Evolutionary conservation across 331 rosid genomes (phyloP), one percentile per base, ranked within the genome.

Genomic region (Quercus phellos): DNA sequence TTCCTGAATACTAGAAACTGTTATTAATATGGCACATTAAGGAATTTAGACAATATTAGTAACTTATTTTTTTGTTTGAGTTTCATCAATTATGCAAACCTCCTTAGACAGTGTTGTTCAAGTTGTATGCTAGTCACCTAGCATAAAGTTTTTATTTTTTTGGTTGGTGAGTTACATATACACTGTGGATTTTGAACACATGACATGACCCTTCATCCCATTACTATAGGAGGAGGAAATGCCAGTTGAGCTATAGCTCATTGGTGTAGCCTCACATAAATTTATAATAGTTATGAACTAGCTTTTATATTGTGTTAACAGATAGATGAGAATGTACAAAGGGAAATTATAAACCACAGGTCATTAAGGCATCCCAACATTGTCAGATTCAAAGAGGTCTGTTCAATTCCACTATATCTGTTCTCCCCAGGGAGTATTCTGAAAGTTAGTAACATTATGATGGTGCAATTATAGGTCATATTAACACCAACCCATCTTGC

Each of bases 321-420:
- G 98, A 94, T 94, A 75, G 98, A 94, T 88, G 98, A 90, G 90
- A 94, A 90, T 88, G 98, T 94, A 56, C 89, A 86, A 30, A 86
- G 97, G 80, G 98, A 94, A 83, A 94, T 94, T 46, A 94, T 94
- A 85, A 94, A 94, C 73, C 98, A 92, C 85, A 89, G 95, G 86
- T 92, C 97, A 77, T 85, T 94, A 83, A 94, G 97, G 87, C 97
- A 94, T 86, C 95, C 97, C 18, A 94, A 94, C 86, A 94, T 94
- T 79, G 97, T 94, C 75, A 90, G 92, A 82, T 94, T 94, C 87
- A 94, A 94, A 78, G 98, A 94, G 97, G 98, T 94, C 0, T 35
- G 90, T 74, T 55, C 61, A 24, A 51, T 70, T 18, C 35, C 32
- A 51, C 56, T 68, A 34, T 85, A 73, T 1, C 35, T 59, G 66